These are phyloP conservation scores for Clonostachys byssicola DNA, from an alignment of 2,329 filamentous ascomycete genomes.

Conservation along the genomic window DNA sequence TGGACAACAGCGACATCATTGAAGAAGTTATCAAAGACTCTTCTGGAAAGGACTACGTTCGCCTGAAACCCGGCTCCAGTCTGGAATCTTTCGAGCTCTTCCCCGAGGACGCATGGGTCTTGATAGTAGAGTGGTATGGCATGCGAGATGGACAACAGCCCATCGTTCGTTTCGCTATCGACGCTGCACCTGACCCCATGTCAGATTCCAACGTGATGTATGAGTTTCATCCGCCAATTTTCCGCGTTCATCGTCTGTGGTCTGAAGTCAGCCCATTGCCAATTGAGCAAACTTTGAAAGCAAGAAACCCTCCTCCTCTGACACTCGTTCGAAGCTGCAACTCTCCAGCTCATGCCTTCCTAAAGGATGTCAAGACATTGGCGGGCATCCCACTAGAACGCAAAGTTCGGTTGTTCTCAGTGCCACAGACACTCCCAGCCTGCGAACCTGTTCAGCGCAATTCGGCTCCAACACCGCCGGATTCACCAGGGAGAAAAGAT, in stretches of 20 bases:
- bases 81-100: slow-evolving; percentile 74
- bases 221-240: slow-evolving; percentile 80
- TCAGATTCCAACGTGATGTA: slow-evolving; percentile 65
- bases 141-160: slow-evolving; percentile 63
- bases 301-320: slow-evolving; percentile 56
- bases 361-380: slow-evolving; percentile 67
- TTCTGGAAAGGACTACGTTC: slow-evolving; percentile 57
- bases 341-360: slow-evolving; percentile 67
- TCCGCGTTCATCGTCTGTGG: slow-evolving; percentile 78
- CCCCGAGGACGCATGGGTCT: slow-evolving; percentile 74
- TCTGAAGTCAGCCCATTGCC: slow-evolving; percentile 52
- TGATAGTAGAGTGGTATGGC: slow-evolving; percentile 80
- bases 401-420: slow-evolving; percentile 63
- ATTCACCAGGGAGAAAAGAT: slow-evolving; percentile 25
- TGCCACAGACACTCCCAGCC: slow-evolving; percentile 14
- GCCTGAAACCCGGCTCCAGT: slow-evolving; percentile 65
- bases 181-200: slow-evolving; percentile 51
- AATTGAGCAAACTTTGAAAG: slow-evolving; percentile 55
- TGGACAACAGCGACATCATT: slow-evolving; percentile 85
- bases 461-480: slow-evolving; percentile 24
- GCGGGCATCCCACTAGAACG: slow-evolving; percentile 63
- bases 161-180: slow-evolving; percentile 73
- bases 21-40: slow-evolving; percentile 52
- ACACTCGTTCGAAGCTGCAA: slow-evolving; percentile 68
- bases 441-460: too few species aligned